A percentile compares a stretch with the other conserved stretches of the same genome.
phyloP scores from a whole-genome alignment of 129 eudicot species.

The Chrysanthemum seticuspe region DNA sequence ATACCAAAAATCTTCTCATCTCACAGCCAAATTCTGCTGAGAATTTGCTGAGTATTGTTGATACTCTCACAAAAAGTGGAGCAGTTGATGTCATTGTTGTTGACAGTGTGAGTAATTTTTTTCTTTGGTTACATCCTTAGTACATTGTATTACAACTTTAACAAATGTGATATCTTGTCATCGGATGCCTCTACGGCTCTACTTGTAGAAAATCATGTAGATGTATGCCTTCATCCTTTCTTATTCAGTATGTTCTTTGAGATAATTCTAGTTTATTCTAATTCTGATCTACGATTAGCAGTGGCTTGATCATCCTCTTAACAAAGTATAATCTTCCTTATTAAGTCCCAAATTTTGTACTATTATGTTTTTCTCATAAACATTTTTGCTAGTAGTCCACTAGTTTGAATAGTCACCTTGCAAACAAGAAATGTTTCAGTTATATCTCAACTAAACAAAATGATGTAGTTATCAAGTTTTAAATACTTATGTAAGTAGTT shows the following conservation, averaged over 20 bases:
- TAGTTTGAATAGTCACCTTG: too few relatives aligned
- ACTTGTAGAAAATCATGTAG: constrained; percentile 8
- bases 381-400: too few relatives aligned
- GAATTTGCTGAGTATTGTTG: constrained; percentile 82
- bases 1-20: constrained; percentile 77
- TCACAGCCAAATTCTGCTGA: constrained; percentile 96
- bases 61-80: constrained; percentile 90
- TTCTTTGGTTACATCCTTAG: not conserved
- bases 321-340: too few relatives aligned
- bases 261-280: not conserved
- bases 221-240: not conserved
- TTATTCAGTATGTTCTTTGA: not conserved
- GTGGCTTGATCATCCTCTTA: too few relatives aligned
- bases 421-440: too few relatives aligned
- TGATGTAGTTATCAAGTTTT: too few relatives aligned
- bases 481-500: not conserved
- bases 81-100: constrained; percentile 89
- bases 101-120: constrained; percentile 70
- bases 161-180: not conserved
- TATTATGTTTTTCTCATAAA: too few relatives aligned
- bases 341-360: too few relatives aligned
- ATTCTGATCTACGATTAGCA: not conserved
- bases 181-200: not conserved
- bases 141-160: not conserved
- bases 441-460: too few relatives aligned